These are phyloP conservation scores for Teratosphaeria nubilosa DNA, from an alignment of 2,329 filamentous ascomycete species.

Conservation along the genomic window DNA sequence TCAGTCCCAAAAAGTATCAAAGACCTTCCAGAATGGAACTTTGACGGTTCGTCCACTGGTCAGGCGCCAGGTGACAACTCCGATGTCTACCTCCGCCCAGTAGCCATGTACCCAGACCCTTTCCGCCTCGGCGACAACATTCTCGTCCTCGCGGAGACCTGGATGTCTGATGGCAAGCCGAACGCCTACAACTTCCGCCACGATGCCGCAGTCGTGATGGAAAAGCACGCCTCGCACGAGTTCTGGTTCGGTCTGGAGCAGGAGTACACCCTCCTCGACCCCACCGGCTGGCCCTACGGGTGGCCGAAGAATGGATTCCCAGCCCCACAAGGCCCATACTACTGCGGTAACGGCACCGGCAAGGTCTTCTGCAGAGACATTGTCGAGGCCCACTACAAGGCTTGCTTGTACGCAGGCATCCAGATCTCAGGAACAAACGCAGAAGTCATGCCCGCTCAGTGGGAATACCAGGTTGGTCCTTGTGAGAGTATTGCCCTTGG, in stretches of 20 bases:
- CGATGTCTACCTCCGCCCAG: constrained; percentile 89
- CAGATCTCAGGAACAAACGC: constrained; percentile 98
- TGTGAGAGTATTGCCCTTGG: constrained; percentile 82
- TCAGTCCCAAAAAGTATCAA: constrained; percentile 48
- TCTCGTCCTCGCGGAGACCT: constrained; percentile 88
- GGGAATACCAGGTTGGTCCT: constrained; percentile 96
- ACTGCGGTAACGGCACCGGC: constrained; percentile 94
- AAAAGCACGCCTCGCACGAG: constrained; percentile 67
- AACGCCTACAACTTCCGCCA: constrained; percentile 99
- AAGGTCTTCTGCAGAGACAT: constrained; percentile 98
- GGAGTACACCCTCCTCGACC: constrained; percentile 89
- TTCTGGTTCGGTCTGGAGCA: constrained; percentile 99
- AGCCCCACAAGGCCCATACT: constrained; percentile 87
- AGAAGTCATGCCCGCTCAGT: constrained; percentile 96
- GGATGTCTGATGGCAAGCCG: constrained; percentile 84
- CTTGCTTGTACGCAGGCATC: constrained; percentile 78
- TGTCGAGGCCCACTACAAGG: constrained; percentile 88
- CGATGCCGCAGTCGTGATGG: constrained; percentile 82
- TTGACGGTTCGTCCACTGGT: constrained; percentile 80
- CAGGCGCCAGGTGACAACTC: constrained; percentile 94
- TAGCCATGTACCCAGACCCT: constrained; percentile 81
- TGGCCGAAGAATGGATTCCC: constrained; percentile 84
- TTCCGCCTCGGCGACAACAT: constrained; percentile 87
- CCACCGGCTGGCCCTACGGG: constrained; percentile 80
- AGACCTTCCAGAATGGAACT: constrained; percentile 70